Evolutionary conservation across 148 eudicot genomes (phyloP).

Genomic region (Chenopodium berlandieri): DNA sequence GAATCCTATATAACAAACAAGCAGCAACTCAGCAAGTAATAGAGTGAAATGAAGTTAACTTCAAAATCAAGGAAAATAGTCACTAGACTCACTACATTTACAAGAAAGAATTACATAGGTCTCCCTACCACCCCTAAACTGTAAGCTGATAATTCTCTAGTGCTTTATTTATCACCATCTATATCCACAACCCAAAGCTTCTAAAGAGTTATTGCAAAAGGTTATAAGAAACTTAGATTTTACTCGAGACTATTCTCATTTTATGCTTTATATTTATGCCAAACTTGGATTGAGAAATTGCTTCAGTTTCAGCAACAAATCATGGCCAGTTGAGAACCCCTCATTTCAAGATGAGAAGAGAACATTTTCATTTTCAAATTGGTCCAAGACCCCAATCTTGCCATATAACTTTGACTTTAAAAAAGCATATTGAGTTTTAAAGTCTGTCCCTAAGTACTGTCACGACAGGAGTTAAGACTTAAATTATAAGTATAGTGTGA

Average conservation of each 20-base stretch:
- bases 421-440: not conserved
- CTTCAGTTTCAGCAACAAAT: not conserved
- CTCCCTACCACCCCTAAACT: too few species aligned
- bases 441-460: not conserved
- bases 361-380: not conserved
- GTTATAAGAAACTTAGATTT: not conserved
- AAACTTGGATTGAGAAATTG: not conserved
- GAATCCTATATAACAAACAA: not conserved
- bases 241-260: not conserved
- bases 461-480: not conserved
- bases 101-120: not conserved
- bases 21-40: not conserved
- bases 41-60: not conserved
- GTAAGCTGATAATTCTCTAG: not conserved
- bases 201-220: not conserved
- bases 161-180: not conserved
- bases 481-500: not conserved
- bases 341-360: not conserved
- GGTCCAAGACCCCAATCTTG: not conserved
- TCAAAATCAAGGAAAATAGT: not conserved
- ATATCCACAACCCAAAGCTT: not conserved
- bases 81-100: not conserved
- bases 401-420: not conserved
- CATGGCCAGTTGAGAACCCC: not conserved
- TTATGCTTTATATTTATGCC: not conserved